These are phyloP conservation scores for Casuarina cunninghamiana DNA, from an alignment of 306 rosid genomes.

Conservation along the genomic window DNA sequence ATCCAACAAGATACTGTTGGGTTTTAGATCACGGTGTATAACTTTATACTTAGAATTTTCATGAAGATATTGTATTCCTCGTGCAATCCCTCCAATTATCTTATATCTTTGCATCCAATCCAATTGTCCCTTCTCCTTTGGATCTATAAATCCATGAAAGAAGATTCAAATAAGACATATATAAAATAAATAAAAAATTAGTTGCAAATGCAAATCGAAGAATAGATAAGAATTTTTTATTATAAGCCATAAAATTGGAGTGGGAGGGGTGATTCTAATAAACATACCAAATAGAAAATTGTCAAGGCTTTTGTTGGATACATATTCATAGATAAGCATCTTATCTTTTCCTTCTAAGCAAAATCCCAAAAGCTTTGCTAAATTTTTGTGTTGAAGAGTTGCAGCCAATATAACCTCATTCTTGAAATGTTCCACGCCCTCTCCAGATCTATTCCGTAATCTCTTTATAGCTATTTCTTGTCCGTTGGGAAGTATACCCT, in stretches of 20 bases:
- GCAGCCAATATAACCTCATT: conserved; percentile 27
- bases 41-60: conserved; percentile 39
- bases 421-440: conserved; percentile 13
- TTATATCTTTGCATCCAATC: conserved; percentile 43
- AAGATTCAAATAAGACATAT: no score
- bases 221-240: no score
- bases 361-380: conserved; percentile 22
- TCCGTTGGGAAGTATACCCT: conserved; percentile 32
- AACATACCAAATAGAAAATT: conserved; percentile 29
- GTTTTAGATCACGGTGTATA: conserved; percentile 42
- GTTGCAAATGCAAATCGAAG: neutral
- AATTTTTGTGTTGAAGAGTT: conserved; percentile 27
- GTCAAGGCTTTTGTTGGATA: conserved; percentile 35
- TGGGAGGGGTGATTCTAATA: neutral
- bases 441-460: neutral
- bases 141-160: conserved; percentile 11
- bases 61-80: conserved; percentile 38
- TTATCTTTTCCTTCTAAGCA: conserved; percentile 21
- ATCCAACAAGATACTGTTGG: conserved; percentile 48
- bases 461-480: conserved; percentile 26
- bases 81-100: conserved; percentile 33
- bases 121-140: conserved; percentile 19
- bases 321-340: conserved; percentile 28
- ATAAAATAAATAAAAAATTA: no score
- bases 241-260: no score